A percentile compares a stretch with the other conserved stretches of the same genome.
Evolutionary conservation across 208 protist genomes (phyloP).

Genomic region (Crithidia acanthocephali): DNA sequence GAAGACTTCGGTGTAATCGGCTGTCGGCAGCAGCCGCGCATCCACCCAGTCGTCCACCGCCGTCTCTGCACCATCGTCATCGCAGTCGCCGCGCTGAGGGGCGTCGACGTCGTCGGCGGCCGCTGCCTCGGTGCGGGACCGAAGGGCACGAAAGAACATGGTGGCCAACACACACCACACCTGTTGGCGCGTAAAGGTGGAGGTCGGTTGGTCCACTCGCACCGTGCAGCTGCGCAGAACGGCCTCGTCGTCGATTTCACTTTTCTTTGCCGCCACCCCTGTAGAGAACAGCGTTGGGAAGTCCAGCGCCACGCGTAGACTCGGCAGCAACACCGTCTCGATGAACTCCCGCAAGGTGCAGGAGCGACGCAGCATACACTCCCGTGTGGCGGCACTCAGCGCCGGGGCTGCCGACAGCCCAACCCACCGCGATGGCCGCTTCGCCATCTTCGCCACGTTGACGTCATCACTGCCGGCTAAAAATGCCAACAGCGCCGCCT

Average conservation of each 20-base stretch:
- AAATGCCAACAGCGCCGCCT: background rate
- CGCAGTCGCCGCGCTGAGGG: too few relatives aligned
- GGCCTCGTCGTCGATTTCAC: too few relatives aligned
- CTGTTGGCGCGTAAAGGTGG: slow-evolving; percentile 15
- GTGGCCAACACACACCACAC: slow-evolving; percentile 27
- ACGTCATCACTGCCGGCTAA: background rate
- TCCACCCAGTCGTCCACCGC: slow-evolving; percentile 9
- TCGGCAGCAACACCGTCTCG: slow-evolving; percentile 19
- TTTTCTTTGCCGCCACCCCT: too few relatives aligned
- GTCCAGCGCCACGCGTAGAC: slow-evolving; percentile 5
- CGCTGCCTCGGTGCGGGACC: slow-evolving; percentile 2
- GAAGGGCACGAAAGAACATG: slow-evolving; percentile 33
- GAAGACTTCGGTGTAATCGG: slow-evolving; percentile 34
- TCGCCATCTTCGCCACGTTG: background rate
- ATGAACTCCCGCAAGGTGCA: slow-evolving; percentile 14
- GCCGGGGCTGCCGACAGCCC: slow-evolving; percentile 13
- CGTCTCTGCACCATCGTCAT: background rate
- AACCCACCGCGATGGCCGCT: slow-evolving; percentile 4
- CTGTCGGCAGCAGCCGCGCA: slow-evolving; percentile 21
- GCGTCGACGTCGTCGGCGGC: background rate
- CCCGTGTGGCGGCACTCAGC: slow-evolving; percentile 9
- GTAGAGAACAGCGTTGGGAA: slow-evolving; percentile 12
- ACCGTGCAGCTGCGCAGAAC: background rate
- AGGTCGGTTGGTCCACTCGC: background rate
- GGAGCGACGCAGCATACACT: slow-evolving; percentile 16